Percentiles rank a stretch among this genome's conserved stretches.
These are phyloP conservation scores for Trametes gibbosa DNA, from an alignment of 768 basidiomycete genomes.

Conservation along the genomic window DNA sequence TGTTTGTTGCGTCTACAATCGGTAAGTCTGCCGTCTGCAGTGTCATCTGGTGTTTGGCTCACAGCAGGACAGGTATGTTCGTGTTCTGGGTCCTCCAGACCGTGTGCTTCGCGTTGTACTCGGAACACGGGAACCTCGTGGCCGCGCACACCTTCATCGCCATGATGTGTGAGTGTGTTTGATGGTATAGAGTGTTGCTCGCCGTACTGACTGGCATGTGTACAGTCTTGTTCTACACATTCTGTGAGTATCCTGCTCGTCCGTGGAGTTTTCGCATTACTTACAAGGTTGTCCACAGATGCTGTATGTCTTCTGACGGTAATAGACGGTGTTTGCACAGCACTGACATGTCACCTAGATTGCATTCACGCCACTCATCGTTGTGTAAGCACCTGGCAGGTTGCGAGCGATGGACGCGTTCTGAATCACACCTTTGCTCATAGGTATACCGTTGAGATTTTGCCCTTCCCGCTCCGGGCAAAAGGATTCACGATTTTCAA, in stretches of 20 bases:
- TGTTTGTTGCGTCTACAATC: conserved; percentile 48
- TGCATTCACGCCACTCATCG: conserved; percentile 25
- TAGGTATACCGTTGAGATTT: conserved; percentile 49
- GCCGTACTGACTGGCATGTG: not conserved
- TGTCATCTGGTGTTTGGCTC: conserved; percentile 21
- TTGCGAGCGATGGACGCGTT: not conserved
- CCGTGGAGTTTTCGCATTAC: not conserved
- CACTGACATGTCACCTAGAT: conserved; percentile 10
- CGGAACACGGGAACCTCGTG: conserved; percentile 24
- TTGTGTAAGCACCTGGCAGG: conserved; percentile 8
- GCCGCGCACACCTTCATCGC: conserved; percentile 44
- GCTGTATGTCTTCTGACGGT: conserved; percentile 31
- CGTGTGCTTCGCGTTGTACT: conserved; percentile 34
- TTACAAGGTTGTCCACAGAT: not conserved
- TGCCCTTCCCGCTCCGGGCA: conserved; percentile 48
- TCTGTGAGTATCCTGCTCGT: conserved; percentile 28
- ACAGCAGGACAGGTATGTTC: conserved; percentile 30
- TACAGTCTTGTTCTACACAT: conserved; percentile 38
- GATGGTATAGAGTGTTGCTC: not conserved
- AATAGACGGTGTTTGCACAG: not conserved
- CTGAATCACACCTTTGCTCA: not conserved
- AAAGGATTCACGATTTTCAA: conserved; percentile 48
- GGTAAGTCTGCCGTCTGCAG: conserved; percentile 25
- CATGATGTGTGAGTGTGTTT: conserved; percentile 38
- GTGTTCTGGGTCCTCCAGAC: conserved; percentile 41